These are phyloP conservation scores for Entonaema liquescens DNA, from an alignment of 495 filamentous ascomycete species.

Conservation along the genomic window DNA sequence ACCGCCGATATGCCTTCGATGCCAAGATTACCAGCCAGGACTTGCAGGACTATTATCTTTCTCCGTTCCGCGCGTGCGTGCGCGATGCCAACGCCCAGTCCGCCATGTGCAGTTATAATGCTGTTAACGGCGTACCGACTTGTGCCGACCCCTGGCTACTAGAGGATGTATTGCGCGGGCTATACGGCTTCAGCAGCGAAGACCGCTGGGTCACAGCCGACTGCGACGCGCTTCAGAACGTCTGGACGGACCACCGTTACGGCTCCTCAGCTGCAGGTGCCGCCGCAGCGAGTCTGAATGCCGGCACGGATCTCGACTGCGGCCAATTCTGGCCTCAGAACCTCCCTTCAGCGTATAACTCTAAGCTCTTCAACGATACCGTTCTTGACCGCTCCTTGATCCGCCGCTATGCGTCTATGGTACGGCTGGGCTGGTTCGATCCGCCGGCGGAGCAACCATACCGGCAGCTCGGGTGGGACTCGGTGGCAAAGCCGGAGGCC, in stretches of 20 bases:
- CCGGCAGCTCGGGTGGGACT: slow-evolving; percentile 59
- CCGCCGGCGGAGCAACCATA: slow-evolving; percentile 53
- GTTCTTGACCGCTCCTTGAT: slow-evolving; percentile 62
- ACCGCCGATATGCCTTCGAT: slow-evolving; percentile 64
- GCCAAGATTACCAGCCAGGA: slow-evolving; percentile 64
- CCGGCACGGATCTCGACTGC: slow-evolving; percentile 70
- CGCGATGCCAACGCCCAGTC: slow-evolving; percentile 65
- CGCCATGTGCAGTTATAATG: slow-evolving; percentile 70
- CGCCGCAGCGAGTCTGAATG: slow-evolving; percentile 63
- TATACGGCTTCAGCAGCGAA: slow-evolving; percentile 58
- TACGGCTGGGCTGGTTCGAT: slow-evolving; percentile 69
- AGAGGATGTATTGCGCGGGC: slow-evolving; percentile 64
- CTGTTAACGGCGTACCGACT: slow-evolving; percentile 67
- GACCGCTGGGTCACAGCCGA: slow-evolving; percentile 67
- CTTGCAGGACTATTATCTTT: slow-evolving; percentile 64
- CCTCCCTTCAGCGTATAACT: slow-evolving; percentile 53
- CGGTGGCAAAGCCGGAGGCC: slow-evolving; percentile 61
- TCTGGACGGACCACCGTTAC: slow-evolving; percentile 65
- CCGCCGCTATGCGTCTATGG: slow-evolving; percentile 64
- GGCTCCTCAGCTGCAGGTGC: slow-evolving; percentile 56
- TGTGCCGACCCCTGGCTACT: slow-evolving; percentile 66
- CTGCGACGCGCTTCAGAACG: slow-evolving; percentile 66
- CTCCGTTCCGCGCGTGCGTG: slow-evolving; percentile 59
- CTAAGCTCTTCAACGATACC: slow-evolving; percentile 46
- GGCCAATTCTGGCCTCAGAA: slow-evolving; percentile 64